Evolutionary conservation across 495 filamentous ascomycete species (phyloP), one percentile per base, ranked within the genome.

Genomic region (Friedmanniomyces endolithicus): DNA sequence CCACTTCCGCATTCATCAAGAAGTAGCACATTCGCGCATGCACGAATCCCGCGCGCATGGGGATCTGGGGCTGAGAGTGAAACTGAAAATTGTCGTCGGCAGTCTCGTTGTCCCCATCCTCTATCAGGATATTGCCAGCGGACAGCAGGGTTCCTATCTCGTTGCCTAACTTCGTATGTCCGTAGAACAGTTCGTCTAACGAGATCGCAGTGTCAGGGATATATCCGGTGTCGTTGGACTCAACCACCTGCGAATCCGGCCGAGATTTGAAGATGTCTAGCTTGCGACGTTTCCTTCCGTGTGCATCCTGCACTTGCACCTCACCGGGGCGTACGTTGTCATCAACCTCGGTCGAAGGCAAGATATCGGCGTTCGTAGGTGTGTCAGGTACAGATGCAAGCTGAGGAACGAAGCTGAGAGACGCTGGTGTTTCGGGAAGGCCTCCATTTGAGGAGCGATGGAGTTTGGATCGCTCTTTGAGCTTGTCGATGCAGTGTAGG

Each of bases 141-240:
- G 45, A 34, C 2, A 17, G 17, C n/a, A 57, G 33, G 16, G 48
- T 17, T 4, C 16, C 12, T 25, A 61, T 40, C 19, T 46, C n/a
- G 12, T 65, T 25, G 17, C 65, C 68, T n/a, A 73, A 33, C 4
- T 23, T 22, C 17, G 65, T 61, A 7, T 52, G 37, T 16, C 57
- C 56, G 57, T 68, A 75, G 50, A 76, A 74, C 4, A 75, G 22
- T n/a, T 63, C 58, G 50, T 76, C 73, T 0, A 74, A 63, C 17
- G 59, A 47, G 9, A 72, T 24, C 1, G 25, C 51, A n/a, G 35
- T 2, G 37, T 58, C 55, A 6, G 17, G 45, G 1, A 58, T 23
- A 33, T 62, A 58, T 3, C 14, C 17, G 25, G 47, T n/a, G 19
- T 27, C 14, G 24, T 9, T 3, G 17, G 11, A 17, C 8, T 12